These are phyloP conservation scores for Fonsecaea monophora DNA, from an alignment of 2,329 filamentous ascomycete genomes.

Conservation along the genomic window DNA sequence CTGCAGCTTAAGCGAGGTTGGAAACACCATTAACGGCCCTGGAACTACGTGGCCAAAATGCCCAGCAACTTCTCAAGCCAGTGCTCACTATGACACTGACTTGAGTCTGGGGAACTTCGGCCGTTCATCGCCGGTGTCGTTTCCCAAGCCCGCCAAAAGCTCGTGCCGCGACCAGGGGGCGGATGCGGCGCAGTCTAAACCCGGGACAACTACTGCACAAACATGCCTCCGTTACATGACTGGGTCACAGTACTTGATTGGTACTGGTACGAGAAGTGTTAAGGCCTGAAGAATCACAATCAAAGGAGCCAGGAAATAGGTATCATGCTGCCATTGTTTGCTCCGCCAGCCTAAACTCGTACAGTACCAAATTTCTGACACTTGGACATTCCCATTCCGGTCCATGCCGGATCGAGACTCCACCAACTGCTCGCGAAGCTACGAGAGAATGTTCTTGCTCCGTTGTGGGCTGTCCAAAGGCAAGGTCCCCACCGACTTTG, in stretches of 20 bases:
- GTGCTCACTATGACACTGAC: constrained; percentile 13
- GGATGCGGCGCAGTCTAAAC: constrained; percentile 8
- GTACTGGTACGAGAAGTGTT: constrained; percentile 4
- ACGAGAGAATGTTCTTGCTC: background rate
- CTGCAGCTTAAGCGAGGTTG: constrained; percentile 33
- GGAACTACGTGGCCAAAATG: background rate
- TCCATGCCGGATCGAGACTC: constrained; percentile 20
- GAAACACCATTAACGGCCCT: constrained; percentile 10
- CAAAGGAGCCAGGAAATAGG: background rate
- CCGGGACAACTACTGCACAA: constrained; percentile 2
- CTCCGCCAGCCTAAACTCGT: background rate
- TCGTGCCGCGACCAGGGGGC: constrained; percentile 16
- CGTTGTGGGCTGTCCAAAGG: background rate
- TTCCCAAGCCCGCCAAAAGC: constrained; percentile 6
- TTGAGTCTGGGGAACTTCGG: constrained; percentile 29
- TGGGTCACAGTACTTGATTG: background rate
- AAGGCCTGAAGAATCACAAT: background rate
- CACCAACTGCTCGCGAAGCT: constrained; percentile 3
- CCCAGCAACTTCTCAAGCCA: background rate
- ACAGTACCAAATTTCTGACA: constrained; percentile 12
- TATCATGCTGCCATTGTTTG: background rate
- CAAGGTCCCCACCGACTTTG: constrained; percentile 2
- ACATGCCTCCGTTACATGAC: background rate
- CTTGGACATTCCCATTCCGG: constrained; percentile 8
- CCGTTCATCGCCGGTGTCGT: constrained; percentile 19